Base-by-base conservation (phyloP, 1,284 basidiomycete genomes). In the Apiotrichum akiyoshidainum region DNA sequence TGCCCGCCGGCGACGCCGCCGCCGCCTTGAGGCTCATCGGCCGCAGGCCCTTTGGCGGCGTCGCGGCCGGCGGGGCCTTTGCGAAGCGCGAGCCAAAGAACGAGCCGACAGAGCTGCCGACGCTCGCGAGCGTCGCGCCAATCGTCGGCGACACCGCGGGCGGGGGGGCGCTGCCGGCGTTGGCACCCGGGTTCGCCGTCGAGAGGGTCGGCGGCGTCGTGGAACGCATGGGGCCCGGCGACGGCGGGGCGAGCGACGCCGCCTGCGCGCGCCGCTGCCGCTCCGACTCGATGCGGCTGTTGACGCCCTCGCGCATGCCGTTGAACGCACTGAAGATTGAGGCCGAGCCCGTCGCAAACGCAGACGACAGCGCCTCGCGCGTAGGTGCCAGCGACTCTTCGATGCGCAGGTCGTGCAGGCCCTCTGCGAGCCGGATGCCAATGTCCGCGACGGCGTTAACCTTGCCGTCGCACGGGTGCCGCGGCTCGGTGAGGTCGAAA, bases 401-500 rank as follows among this genome's bases (percentile, higher is more conserved):
- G 5, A 96, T 76, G 70, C 88, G 90, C 49, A 96, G 82, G 34
- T 95, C 92, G 72, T 95, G 90, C 35, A 96, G 84, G 2, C 92
- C 92, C 78, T 96, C 92, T 5, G 74, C 64, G 16, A 97, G 82
- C 8, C 92, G 86, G 10, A 96, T 81, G 14, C 92, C 88, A 40
- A 97, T 87, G 68, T 97, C 92, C 7, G 90, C 82, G 2, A 95
- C 88, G 1, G 90, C 85, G n/a, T 87, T 88, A 0, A 88, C 87
- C 71, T 89, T 90, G 64, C 90, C 89, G 59, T 86, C 88, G 71
- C 90, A 94, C 40, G 92, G 92, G 76, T 95, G 92, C 53, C 87
- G 81, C 46, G 92, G 89, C 75, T 97, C 93, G 55, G 92, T 83
- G 54, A 96, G 88, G 74, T 97, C 93, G 71, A 97, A 97, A 19